Evolutionary conservation across 1,284 basidiomycete species (phyloP), one percentile per base, ranked within the genome.

Genomic region (Apiotrichum porosum): DNA sequence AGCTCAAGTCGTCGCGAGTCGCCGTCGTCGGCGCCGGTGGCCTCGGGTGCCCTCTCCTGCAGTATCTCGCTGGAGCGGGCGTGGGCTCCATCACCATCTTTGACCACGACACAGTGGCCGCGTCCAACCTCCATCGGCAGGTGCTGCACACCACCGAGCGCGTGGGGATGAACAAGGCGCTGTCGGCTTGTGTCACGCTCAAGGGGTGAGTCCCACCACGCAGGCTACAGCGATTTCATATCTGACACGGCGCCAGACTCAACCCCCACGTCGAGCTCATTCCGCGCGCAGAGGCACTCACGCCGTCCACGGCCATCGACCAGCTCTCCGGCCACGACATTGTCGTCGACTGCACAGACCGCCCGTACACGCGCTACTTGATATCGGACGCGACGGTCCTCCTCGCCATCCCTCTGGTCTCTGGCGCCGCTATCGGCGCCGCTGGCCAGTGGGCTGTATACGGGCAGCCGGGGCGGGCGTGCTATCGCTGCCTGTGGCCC

Each of bases 321-420:
- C 71, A 87, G n/a, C 75, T 94, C 6, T 57, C 68, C 5, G 65
- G 76, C 2, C 86, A 86, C 63, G 83, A 88, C 65, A 72, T 97
- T 35, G 80, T 97, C 39, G 77, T 98, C 14, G 95, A 98, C 74
- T 97, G 94, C 75, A 97, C 91, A 3, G 94, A 98, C 73, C 94
- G 95, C 55, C 83, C 86, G 3, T 81, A 85, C 4, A 93, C 90
- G 0, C 85, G 95, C 4, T 98, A 98, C 71, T 81, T 98, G 8
- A 79, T 98, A 49, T 92, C 88, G n/a, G 94, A 97, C 68, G 81
- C 83, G 0, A 83, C 86, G n/a, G 88, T 89, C 35, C 74, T 75
- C 0, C 79, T 90, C 3, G 72, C 75, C 6, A 84, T 84, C 39
- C 86, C 90, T 4, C 82, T 98, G 24, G 85, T 98, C 28, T 89